Conservation (phyloP, 306 rosid genomes). For the Arachis stenosperma region DNA sequence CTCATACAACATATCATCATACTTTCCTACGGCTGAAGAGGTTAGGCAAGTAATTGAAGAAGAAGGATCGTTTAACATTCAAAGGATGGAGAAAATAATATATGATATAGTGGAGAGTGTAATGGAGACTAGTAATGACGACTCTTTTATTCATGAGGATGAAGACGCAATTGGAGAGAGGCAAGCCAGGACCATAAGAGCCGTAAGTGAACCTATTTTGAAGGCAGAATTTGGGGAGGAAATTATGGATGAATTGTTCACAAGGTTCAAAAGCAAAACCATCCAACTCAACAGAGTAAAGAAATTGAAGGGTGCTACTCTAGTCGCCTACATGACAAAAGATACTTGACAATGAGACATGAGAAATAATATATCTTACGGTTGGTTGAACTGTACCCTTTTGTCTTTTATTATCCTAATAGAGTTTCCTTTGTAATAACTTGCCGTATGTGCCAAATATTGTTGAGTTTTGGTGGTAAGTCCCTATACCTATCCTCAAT, state of each 20-base stretch:
- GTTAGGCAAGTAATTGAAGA: neutral
- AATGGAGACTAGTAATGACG: neutral
- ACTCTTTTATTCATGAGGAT: neutral
- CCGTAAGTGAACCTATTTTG: neutral
- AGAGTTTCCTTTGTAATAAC: too few species aligned
- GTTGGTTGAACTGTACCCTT: too few species aligned
- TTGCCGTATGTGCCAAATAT: too few species aligned
- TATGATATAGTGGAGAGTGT: neutral
- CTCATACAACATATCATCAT: neutral
- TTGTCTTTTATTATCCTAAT: too few species aligned
- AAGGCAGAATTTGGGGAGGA: neutral
- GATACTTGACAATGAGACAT: neutral
- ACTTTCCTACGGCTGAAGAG: neutral
- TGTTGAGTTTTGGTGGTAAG: too few species aligned
- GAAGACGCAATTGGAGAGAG: neutral
- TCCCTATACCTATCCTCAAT: too few species aligned
- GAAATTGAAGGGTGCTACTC: neutral
- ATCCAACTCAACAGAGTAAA: neutral
- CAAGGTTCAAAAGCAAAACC: neutral
- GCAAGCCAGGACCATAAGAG: neutral
- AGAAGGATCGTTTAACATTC: neutral
- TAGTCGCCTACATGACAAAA: neutral
- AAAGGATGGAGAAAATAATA: neutral
- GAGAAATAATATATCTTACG: too few species aligned
- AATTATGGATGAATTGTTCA: neutral